Percentiles rank a stretch among this genome's conserved stretches.
These are phyloP conservation scores for Metarhizium rileyi DNA, from an alignment of 2,329 filamentous ascomycete genomes.

Conservation along the genomic window DNA sequence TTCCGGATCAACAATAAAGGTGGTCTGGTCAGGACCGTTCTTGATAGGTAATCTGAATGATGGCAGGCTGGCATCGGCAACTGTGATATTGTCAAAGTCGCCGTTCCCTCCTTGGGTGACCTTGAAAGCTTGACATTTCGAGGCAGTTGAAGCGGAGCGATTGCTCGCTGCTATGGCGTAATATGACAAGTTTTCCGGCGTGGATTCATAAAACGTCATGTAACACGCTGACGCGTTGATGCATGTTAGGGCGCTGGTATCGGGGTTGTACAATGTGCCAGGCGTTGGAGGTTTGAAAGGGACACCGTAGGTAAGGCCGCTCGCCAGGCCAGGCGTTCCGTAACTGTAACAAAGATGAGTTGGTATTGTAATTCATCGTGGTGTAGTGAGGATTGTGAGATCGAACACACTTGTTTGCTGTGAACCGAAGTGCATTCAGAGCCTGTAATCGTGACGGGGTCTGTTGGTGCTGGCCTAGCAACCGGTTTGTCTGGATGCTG, in stretches of 20 bases:
- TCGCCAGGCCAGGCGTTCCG: slow-evolving; percentile 26
- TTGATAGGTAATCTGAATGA: slow-evolving; percentile 15
- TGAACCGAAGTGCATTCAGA: slow-evolving; percentile 28
- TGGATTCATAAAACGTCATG: slow-evolving; percentile 29
- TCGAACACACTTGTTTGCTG: slow-evolving; percentile 27
- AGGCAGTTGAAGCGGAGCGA: slow-evolving; percentile 20
- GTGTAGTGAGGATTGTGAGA: not conserved
- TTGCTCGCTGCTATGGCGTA: slow-evolving; percentile 19
- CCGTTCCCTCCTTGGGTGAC: slow-evolving; percentile 24
- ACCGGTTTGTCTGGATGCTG: slow-evolving; percentile 21
- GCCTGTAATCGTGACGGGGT: slow-evolving; percentile 7
- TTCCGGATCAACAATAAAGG: slow-evolving; percentile 24
- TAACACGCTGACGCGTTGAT: slow-evolving; percentile 18
- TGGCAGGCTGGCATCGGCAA: slow-evolving; percentile 16
- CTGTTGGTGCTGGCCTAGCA: slow-evolving; percentile 13
- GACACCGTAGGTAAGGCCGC: slow-evolving; percentile 10
- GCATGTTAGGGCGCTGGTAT: slow-evolving; percentile 21
- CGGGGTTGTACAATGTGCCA: slow-evolving; percentile 20
- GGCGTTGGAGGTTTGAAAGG: slow-evolving; percentile 15
- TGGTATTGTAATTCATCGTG: no score
- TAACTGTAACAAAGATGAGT: slow-evolving; percentile 18
- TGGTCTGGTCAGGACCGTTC: slow-evolving; percentile 25
- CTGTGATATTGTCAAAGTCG: slow-evolving; percentile 14
- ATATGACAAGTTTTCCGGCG: slow-evolving; percentile 8
- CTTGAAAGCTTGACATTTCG: slow-evolving; percentile 19